Base-by-base conservation (phyloP, 306 rosid species). In the Quercus wislizeni region DNA sequence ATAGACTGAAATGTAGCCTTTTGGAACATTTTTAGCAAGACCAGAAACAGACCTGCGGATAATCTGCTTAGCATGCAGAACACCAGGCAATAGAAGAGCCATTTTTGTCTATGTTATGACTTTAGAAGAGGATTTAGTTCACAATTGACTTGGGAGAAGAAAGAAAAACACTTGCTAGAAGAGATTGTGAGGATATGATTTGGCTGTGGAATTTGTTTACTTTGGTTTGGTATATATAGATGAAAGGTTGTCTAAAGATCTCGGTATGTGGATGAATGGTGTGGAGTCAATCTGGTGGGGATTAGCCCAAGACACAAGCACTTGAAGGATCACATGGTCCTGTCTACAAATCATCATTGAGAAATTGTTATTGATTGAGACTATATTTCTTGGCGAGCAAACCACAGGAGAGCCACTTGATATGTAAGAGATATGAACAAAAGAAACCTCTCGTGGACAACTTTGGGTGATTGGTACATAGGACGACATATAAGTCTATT, bases 1-100 rank as follows among this genome's bases (percentile, higher is more conserved):
- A 31, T 88, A 89, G 1, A 88, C 86, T 0, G 93, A 88, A 65
- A 85, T 59, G 55, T 82, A 55, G 30, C 88, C 91, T 77, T 86
- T 86, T 41, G 87, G 87, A 10, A 91, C 79, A 55, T 85, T 76
- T 56, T 58, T 17, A 43, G 18, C 49, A 59, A 59, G 65, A 23
- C 65, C 65, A 59, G 31, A 59, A 59, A 59, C 31, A 59, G 65
- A 59, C 65, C 2, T 59, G 15, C 70, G 59, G 76, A 11, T 55
- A 52, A 51, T 75, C 52, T 35, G 52, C 28, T 80, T 80, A 43
- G 52, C 78, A 35, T 69, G 74, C 61, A 49, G 58, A 19, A 78
- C 75, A 64, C 75, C 76, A 23, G 83, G 83, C 58, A 81, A 81
- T 52, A 58, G 86, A 68, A 85, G 67, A 73, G 77, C 88, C 88